Percentiles rank a stretch among this genome's conserved stretches.
These are phyloP conservation scores for Gliomastix tumulicola DNA, from an alignment of 2,329 filamentous ascomycete species.

Conservation along the genomic window DNA sequence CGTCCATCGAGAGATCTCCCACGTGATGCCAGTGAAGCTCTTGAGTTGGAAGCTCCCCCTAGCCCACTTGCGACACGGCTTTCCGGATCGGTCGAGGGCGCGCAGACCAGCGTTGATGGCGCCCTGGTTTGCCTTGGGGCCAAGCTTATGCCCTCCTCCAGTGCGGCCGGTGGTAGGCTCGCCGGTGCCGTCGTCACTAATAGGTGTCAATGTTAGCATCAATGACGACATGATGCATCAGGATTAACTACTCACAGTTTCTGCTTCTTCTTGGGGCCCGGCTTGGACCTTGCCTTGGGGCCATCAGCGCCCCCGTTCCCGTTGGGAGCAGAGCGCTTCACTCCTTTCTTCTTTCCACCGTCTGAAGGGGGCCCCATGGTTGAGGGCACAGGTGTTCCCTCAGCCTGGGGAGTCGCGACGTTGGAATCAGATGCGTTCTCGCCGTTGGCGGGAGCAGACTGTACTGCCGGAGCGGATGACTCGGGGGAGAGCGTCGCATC, in stretches of 20 bases:
- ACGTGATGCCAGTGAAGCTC: constrained; percentile 83
- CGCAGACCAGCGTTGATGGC: constrained; percentile 96
- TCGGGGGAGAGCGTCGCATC: constrained; percentile 36
- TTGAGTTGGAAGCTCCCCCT: constrained; percentile 78
- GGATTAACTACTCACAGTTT: constrained; percentile 63
- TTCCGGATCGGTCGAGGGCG: constrained; percentile 84
- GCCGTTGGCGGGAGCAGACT: constrained; percentile 35
- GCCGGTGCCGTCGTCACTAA: constrained; percentile 56
- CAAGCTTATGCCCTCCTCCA: constrained; percentile 68
- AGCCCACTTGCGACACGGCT: constrained; percentile 88
- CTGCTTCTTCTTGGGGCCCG: constrained; percentile 94
- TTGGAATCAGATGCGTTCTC: constrained; percentile 55
- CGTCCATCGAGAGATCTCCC: constrained; percentile 79
- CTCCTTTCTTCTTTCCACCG: constrained; percentile 67
- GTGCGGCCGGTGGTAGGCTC: constrained; percentile 48
- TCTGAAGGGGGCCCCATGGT: constrained; percentile 54
- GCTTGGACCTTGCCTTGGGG: constrained; percentile 74
- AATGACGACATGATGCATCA: neutral
- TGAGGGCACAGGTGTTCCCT: constrained; percentile 46
- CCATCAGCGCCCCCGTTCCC: constrained; percentile 56
- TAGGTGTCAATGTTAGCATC: neutral
- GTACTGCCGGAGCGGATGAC: constrained; percentile 28
- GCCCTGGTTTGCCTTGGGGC: constrained; percentile 92
- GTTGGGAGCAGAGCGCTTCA: constrained; percentile 60
- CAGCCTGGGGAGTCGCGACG: constrained; percentile 49